These are phyloP conservation scores for Colletotrichum noveboracense DNA, from an alignment of 2,329 filamentous ascomycete genomes.

Conservation along the genomic window DNA sequence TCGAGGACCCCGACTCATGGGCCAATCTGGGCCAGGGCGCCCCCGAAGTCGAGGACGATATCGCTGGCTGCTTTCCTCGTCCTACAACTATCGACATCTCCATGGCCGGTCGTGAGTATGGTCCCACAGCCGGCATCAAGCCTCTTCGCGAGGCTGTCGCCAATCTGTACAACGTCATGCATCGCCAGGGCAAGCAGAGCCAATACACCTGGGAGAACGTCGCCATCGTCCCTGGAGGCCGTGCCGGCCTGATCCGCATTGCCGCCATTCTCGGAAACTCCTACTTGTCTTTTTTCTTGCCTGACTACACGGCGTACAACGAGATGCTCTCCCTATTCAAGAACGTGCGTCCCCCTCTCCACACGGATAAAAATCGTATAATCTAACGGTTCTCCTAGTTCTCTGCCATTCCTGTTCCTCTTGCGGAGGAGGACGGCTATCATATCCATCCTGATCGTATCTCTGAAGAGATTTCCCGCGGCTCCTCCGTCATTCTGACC, in stretches of 20 bases:
- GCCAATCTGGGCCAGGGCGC: conserved; percentile 95
- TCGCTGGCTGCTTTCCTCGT: conserved; percentile 85
- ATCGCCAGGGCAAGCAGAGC: conserved; percentile 84
- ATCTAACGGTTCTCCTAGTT: conserved; percentile 57
- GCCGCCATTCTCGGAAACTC: conserved; percentile 92
- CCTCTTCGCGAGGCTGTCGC: conserved; percentile 88
- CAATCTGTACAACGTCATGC: conserved; percentile 90
- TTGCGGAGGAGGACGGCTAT: conserved; percentile 86
- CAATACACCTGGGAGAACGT: conserved; percentile 98
- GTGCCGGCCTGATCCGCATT: conserved; percentile 92
- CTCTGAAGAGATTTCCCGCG: conserved; percentile 85
- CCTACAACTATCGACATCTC: conserved; percentile 80
- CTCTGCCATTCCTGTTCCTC: conserved; percentile 83
- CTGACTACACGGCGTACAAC: conserved; percentile 96
- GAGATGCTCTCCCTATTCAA: conserved; percentile 96
- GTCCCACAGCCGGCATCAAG: conserved; percentile 93
- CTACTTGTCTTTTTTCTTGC: conserved; percentile 92
- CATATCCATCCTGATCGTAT: conserved; percentile 95
- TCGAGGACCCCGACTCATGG: conserved; percentile 82
- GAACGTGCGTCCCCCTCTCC: conserved; percentile 61
- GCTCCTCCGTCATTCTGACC: conserved; percentile 87
- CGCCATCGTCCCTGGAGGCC: conserved; percentile 91
- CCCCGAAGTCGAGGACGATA: conserved; percentile 92
- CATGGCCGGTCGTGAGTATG: conserved; percentile 84
- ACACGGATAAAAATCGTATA: not conserved